A percentile compares a stretch with the other conserved stretches of the same genome.
These are phyloP conservation scores for Hymenoscyphus fructigenus DNA, from an alignment of 2,329 filamentous ascomycete species.

Conservation along the genomic window DNA sequence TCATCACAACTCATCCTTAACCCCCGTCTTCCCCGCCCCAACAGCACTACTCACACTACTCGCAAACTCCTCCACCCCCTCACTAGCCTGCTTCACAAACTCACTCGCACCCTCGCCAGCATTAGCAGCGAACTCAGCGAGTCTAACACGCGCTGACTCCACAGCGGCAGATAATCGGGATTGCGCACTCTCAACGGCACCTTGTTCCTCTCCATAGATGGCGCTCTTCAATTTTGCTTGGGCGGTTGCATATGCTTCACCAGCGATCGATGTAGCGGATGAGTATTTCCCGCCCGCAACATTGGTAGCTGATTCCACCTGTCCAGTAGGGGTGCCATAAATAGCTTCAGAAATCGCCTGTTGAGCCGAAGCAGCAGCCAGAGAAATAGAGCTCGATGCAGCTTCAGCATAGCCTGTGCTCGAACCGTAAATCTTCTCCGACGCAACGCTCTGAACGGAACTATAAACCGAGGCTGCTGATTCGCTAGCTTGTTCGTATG, in stretches of 20 bases:
- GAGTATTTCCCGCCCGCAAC: slow-evolving; percentile 22
- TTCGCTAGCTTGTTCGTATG: slow-evolving; percentile 52
- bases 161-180: slow-evolving; percentile 30
- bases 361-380: slow-evolving; percentile 55
- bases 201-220: slow-evolving; percentile 32
- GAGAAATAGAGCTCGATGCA: slow-evolving; percentile 51
- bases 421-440: slow-evolving; percentile 55
- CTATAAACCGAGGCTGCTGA: slow-evolving; percentile 53
- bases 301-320: slow-evolving; percentile 43
- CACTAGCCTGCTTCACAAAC: slow-evolving; percentile 39
- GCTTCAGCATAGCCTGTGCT: slow-evolving; percentile 51
- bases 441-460: slow-evolving; percentile 48
- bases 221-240: slow-evolving; percentile 24
- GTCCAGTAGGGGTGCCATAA: slow-evolving; percentile 53
- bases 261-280: slow-evolving; percentile 24
- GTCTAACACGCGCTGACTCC: slow-evolving; percentile 31
- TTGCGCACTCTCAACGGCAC: slow-evolving; percentile 34
- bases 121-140: slow-evolving; percentile 29
- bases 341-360: slow-evolving; percentile 55
- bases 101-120: slow-evolving; percentile 38
- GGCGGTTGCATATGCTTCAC: slow-evolving; percentile 24
- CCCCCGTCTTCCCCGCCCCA: slow-evolving; percentile 42
- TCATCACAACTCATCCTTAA: slow-evolving; percentile 52
- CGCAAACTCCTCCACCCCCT: slow-evolving; percentile 46
- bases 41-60: slow-evolving; percentile 45